Base-by-base conservation (phyloP, 306 rosid species). In the Cucumis hystrix region DNA sequence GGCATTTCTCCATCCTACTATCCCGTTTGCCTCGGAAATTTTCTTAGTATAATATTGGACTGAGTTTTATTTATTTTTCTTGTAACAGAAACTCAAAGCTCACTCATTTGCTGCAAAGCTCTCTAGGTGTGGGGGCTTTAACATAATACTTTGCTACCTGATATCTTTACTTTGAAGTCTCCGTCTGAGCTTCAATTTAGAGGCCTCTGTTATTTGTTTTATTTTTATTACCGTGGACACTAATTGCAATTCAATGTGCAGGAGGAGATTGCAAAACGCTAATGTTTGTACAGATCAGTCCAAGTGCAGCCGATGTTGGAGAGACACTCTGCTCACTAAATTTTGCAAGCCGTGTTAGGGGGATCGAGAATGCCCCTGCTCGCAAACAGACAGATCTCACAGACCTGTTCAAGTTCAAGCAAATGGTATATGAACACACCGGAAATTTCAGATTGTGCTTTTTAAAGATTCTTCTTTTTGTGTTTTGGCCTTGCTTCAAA, bases 241-340 rank as follows among this genome's bases (percentile, higher is more conserved):
- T 86, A 77, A 82, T 77, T 55, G 28, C 37, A 79, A 55, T 78
- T 66, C 28, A 54, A 58, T 17, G 17, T 85, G 85, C 91, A 95
- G 99, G 99, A 54, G 97, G 99, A 83, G 97, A 95, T 82, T 92
- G 99, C 86, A 95, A 95, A 89, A 95, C 99, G 15, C 78, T 95
- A 78, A 95, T 95, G 99, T 92, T 95, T 85, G 99, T 95, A 74
- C 99, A 95, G 75, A 81, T 95, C 37, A 89, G 99, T 83, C 99
- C 99, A 16, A 89, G 92, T 75, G 81, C 86, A 43, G 83, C 91
- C 6, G 99, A 95, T 74, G 76, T 84, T 43, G 99, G 99, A 75
- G 99, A 96, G 66, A 96, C 99, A 64, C 83, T 92, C 41, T 96
- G 99, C 84, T 96, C 99, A 4, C 79, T 96, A 77, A 92, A 96